These are phyloP conservation scores for Penicillium paneum DNA, from an alignment of 2,329 filamentous ascomycete genomes.

Conservation along the genomic window DNA sequence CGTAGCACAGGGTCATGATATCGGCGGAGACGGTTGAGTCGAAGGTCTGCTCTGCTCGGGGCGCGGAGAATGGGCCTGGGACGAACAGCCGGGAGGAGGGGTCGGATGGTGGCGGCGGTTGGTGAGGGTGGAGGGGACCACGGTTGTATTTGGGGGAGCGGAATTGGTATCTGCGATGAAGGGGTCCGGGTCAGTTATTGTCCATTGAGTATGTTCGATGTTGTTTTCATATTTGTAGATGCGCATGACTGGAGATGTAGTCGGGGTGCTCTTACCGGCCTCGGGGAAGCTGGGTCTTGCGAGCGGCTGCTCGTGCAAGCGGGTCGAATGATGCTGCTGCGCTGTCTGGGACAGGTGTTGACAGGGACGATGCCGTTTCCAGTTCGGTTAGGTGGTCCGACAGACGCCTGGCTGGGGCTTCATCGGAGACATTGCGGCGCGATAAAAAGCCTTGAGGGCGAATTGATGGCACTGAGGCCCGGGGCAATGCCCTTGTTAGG, in stretches of 20 bases:
- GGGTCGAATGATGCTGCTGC: slow-evolving; percentile 51
- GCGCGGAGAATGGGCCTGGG: slow-evolving; percentile 84
- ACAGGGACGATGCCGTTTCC: slow-evolving; percentile 49
- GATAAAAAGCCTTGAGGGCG: slow-evolving; percentile 32
- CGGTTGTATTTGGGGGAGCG: slow-evolving; percentile 92
- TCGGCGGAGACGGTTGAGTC: slow-evolving; percentile 81
- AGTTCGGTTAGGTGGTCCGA: slow-evolving; percentile 42
- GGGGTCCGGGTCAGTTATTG: slow-evolving; percentile 5
- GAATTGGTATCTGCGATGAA: slow-evolving; percentile 74
- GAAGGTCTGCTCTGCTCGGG: slow-evolving; percentile 86
- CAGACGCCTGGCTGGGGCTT: slow-evolving; percentile 34
- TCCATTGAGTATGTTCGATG: background rate
- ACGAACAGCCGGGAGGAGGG: slow-evolving; percentile 83
- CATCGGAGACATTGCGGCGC: slow-evolving; percentile 49
- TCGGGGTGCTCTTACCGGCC: slow-evolving; percentile 47
- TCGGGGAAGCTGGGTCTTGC: slow-evolving; percentile 46
- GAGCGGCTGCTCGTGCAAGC: slow-evolving; percentile 44
- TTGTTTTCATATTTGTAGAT: background rate
- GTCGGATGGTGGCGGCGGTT: slow-evolving; percentile 81
- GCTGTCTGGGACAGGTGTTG: slow-evolving; percentile 38
- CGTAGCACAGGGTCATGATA: slow-evolving; percentile 83
- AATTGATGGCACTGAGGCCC: slow-evolving; percentile 32
- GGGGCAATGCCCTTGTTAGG: slow-evolving; percentile 38
- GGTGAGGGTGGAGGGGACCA: slow-evolving; percentile 87
- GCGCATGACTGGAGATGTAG: slow-evolving; percentile 1